Conservation (phyloP, 768 basidiomycete genomes). For the Leccinum olivaceopallidum region DNA sequence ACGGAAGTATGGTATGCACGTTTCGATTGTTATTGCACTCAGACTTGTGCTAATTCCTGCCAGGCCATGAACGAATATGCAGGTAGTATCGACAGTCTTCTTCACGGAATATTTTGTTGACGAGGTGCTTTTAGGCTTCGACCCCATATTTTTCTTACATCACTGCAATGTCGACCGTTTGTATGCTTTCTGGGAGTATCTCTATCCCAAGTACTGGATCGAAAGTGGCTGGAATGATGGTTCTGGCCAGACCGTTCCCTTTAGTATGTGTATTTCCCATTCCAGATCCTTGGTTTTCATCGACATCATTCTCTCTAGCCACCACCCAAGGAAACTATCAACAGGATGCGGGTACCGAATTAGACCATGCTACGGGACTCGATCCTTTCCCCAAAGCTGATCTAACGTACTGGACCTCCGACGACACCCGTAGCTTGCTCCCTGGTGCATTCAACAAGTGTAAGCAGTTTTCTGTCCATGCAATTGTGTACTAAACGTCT, state of each 20-base stretch:
- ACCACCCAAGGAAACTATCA: constrained; percentile 5
- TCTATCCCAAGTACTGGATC: constrained; percentile 22
- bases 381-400: constrained; percentile 16
- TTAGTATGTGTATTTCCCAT: constrained; percentile 8
- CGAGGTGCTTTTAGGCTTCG: constrained; percentile 7
- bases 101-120: neutral
- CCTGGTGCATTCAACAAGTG: constrained; percentile 4
- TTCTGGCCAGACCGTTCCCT: constrained; percentile 4
- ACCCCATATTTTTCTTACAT: constrained; percentile 23
- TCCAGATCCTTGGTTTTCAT: neutral
- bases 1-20: constrained; percentile 18
- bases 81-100: constrained; percentile 5
- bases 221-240: constrained; percentile 14
- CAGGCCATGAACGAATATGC: constrained; percentile 22
- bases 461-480: neutral
- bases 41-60: neutral
- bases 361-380: constrained; percentile 3
- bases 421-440: constrained; percentile 11
- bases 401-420: constrained; percentile 18
- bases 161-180: constrained; percentile 23
- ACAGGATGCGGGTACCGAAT: neutral
- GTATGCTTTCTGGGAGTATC: constrained; percentile 26
- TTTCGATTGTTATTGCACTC: neutral
- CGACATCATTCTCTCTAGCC: neutral
- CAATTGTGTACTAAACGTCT: neutral